Percentiles rank a stretch among this genome's conserved stretches.
phyloP scores from a whole-genome alignment of 2,329 filamentous ascomycete species.

The Emydomyces testavorans region DNA sequence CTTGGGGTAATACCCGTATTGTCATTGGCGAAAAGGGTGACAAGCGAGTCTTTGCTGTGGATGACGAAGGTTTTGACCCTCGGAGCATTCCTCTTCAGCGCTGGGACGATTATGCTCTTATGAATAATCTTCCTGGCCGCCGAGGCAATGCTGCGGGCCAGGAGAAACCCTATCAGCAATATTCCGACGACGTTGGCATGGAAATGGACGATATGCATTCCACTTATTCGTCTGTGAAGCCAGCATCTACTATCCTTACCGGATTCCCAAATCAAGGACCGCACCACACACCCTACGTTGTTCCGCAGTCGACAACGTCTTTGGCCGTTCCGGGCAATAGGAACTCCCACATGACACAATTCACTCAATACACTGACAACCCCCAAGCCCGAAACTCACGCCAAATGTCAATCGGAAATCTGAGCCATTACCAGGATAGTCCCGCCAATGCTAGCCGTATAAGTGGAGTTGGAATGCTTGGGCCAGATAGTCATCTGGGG shows the following conservation, averaged over 20 bases:
- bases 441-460: constrained; percentile 35
- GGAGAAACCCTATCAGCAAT: constrained; percentile 47
- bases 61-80: constrained; percentile 78
- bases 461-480: constrained; percentile 35
- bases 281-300: constrained; percentile 54
- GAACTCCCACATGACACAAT: constrained; percentile 60
- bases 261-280: constrained; percentile 60
- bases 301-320: constrained; percentile 65
- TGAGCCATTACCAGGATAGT: constrained; percentile 37
- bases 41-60: constrained; percentile 78
- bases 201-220: constrained; percentile 99
- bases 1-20: constrained; percentile 96
- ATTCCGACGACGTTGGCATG: constrained; percentile 61
- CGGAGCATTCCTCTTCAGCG: constrained; percentile 85
- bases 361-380: constrained; percentile 54
- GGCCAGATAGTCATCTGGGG: constrained; percentile 36
- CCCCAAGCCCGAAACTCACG: constrained; percentile 37
- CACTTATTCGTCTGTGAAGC: constrained; percentile 82
- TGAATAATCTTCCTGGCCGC: constrained; percentile 81
- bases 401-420: constrained; percentile 50
- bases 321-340: constrained; percentile 40
- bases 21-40: constrained; percentile 88
- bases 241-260: constrained; percentile 73
- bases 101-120: constrained; percentile 89
- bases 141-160: constrained; percentile 61